Evolutionary conservation across 2,329 filamentous ascomycete genomes (phyloP).

Genomic region (Neofusicoccum umdonicola): DNA sequence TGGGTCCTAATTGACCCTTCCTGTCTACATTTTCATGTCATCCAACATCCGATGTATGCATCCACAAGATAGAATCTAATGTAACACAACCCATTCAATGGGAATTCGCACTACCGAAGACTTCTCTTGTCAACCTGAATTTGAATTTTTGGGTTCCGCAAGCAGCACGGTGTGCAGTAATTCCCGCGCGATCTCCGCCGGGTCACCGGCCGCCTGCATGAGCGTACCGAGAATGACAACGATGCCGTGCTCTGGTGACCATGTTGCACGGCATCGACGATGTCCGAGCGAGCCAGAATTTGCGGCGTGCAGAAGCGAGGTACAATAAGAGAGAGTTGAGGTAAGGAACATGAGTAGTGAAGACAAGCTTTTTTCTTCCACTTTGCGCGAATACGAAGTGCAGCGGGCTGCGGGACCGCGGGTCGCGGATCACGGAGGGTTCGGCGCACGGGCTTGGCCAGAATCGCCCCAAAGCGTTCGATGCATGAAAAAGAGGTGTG

Average conservation of each 20-base stretch:
- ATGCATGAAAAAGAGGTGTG: too few species aligned
- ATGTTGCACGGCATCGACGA: background rate
- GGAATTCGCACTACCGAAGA: background rate
- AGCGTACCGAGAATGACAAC: background rate
- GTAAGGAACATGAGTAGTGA: conserved; percentile 7
- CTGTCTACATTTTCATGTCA: background rate
- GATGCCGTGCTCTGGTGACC: background rate
- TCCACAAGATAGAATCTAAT: conserved; percentile 2
- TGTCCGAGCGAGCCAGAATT: background rate
- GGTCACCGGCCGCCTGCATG: background rate
- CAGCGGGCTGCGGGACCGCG: background rate
- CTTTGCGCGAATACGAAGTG: conserved; percentile 2
- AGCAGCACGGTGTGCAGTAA: background rate
- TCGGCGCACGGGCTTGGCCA: background rate
- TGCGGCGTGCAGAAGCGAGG: background rate
- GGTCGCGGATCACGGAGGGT: background rate
- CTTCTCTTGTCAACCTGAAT: background rate
- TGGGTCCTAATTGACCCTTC: background rate
- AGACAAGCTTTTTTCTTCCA: conserved; percentile 10
- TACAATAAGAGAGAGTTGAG: background rate
- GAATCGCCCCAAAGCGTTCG: background rate
- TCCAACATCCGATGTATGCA: conserved; percentile 7
- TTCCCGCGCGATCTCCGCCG: background rate
- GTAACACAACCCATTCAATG: background rate
- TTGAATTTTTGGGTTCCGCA: conserved; percentile 1